Conservation (phyloP, 164 flowering plant species). For the Echeveria elegans region DNA sequence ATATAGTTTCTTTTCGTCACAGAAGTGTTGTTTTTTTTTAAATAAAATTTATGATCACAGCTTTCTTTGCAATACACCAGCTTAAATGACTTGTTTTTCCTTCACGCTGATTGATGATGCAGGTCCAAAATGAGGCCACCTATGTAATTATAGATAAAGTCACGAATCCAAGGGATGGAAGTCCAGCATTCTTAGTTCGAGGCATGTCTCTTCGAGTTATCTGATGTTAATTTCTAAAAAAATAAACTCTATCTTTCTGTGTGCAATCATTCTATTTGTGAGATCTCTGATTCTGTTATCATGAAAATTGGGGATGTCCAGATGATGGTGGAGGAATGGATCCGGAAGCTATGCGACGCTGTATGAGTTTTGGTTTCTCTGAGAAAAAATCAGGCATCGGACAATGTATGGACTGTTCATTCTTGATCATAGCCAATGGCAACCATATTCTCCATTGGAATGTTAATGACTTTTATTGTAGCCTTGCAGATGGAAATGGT, state of each 20-base stretch:
- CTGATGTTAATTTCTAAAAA: background rate
- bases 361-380: constrained; percentile 97
- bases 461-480: constrained; percentile 21
- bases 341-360: constrained; percentile 69
- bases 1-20: background rate
- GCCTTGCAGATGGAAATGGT: constrained; percentile 77
- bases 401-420: constrained; percentile 43
- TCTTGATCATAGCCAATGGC: constrained; percentile 1
- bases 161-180: constrained; percentile 65
- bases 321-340: constrained; percentile 99
- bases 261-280: constrained; percentile 1
- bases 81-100: background rate
- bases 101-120: constrained; percentile 6
- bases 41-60: background rate
- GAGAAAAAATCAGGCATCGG: constrained; percentile 78
- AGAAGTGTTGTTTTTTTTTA: too few species aligned
- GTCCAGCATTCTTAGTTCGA: constrained; percentile 73
- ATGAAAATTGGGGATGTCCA: constrained; percentile 14
- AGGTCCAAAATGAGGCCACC: constrained; percentile 94
- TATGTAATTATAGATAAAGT: constrained; percentile 71
- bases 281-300: constrained; percentile 1
- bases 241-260: background rate
- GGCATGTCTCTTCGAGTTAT: constrained; percentile 30
- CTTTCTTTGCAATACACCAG: background rate
- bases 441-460: background rate